Evolutionary conservation across 306 rosid genomes (phyloP), one percentile per base, ranked within the genome.

Genomic region (Corylus americana): DNA sequence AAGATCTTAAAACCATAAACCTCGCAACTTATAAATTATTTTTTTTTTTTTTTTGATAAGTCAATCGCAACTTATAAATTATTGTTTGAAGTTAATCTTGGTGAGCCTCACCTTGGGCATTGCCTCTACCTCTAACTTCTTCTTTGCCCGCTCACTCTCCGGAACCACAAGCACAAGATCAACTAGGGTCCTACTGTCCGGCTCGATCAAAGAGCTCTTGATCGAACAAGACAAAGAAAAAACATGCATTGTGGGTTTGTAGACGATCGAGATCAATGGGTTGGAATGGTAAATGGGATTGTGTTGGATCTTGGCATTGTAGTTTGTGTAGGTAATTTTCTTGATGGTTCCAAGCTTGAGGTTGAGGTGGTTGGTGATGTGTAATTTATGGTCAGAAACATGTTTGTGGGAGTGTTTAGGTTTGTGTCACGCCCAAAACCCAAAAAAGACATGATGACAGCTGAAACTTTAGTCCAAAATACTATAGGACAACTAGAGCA

Each of bases 191-290:
- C 98, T 96, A 16, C 98, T 97, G 77, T 95, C 98, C 6, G 94
- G 96, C 3, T 93, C 99, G 29, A 95, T 93, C 84, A 93, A 83
- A 11, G 98, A 96, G 78, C 97, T 90, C 84, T 77, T 92, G 55
- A 90, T 79, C 37, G 87, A 51, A 12, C 73, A 10, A 11, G 47
- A 48, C 37, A 61, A 57, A 22, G 55, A 80, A 17, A 67, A 20
- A 20, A 35, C 68, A 59, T 83, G 92, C 92, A 93, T 93, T 82
- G 77, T 81, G 71, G 74, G 78, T 58, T 64, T 83, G 47, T 39
- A 35, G 27, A 67, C 63, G n/a, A 74, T 22, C n/a, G 74, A 12
- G 66, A 77, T 12, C 6, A 91, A 49, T 0, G 92, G 84, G 79
- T 85, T 81, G 37, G 89, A 78, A 54, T 48, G 80, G 29, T 79